These are phyloP conservation scores for Cucurbita maxima DNA, from an alignment of 306 rosid genomes.

Conservation along the genomic window DNA sequence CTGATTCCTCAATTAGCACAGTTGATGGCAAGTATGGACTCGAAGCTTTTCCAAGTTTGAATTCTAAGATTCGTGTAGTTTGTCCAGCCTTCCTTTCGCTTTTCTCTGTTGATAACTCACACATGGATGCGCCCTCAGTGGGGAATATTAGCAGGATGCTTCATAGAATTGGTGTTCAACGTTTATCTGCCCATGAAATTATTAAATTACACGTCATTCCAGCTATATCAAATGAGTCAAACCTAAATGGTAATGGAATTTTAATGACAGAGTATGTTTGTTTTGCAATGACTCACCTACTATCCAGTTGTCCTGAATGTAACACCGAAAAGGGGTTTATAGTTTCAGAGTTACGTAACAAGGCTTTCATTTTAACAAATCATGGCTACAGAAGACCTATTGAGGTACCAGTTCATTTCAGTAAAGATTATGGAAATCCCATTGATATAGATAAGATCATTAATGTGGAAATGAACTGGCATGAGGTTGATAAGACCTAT, in stretches of 20 bases:
- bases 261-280: constrained; percentile 75
- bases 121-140: constrained; percentile 17
- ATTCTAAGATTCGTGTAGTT: constrained; percentile 56
- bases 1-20: constrained; percentile 29
- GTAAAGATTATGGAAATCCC: constrained; percentile 59
- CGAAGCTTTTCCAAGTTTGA: constrained; percentile 56
- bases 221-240: constrained; percentile 31
- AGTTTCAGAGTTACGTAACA: constrained; percentile 43
- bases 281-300: constrained; percentile 67
- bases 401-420: constrained; percentile 63
- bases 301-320: constrained; percentile 62
- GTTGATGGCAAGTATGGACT: constrained; percentile 37
- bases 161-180: constrained; percentile 61
- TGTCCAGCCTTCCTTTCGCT: constrained; percentile 49
- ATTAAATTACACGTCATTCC: constrained; percentile 73
- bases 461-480: constrained; percentile 50
- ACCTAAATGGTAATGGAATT: constrained; percentile 20
- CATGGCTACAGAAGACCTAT: constrained; percentile 58
- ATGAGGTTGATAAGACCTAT: constrained; percentile 60
- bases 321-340: constrained; percentile 37
- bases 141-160: constrained; percentile 50
- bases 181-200: constrained; percentile 79
- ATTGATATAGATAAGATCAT: constrained; percentile 43
- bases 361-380: constrained; percentile 54
- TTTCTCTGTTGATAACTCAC: constrained; percentile 28